These are phyloP conservation scores for Boletus coccyginus DNA, from an alignment of 768 basidiomycete genomes.

Conservation along the genomic window DNA sequence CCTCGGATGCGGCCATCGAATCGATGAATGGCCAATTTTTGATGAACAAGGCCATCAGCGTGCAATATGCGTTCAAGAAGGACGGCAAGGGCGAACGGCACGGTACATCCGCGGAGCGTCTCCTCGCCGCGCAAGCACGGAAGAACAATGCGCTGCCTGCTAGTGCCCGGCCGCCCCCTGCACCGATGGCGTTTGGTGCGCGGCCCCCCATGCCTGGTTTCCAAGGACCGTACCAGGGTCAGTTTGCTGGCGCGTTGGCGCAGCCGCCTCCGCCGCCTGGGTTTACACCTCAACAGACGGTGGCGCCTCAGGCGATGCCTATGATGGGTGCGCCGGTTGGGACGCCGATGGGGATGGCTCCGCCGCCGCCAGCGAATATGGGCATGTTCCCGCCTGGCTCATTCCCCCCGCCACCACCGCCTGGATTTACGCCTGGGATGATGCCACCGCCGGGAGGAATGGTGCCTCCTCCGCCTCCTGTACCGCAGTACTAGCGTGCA, in stretches of 20 bases:
- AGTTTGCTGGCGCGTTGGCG: slow-evolving; percentile 87
- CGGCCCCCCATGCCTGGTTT: slow-evolving; percentile 67
- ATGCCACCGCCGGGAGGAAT: slow-evolving; percentile 35
- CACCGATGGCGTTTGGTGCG: slow-evolving; percentile 68
- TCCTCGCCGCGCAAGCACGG: slow-evolving; percentile 91
- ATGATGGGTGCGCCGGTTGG: slow-evolving; percentile 34
- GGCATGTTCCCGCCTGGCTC: slow-evolving; percentile 44
- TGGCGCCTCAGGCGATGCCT: slow-evolving; percentile 45
- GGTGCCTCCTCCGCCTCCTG: slow-evolving; percentile 45
- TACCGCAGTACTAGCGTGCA: slow-evolving; percentile 30
- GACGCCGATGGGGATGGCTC: slow-evolving; percentile 36
- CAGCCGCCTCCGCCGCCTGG: slow-evolving; percentile 80
- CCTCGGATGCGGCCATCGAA: slow-evolving; percentile 94
- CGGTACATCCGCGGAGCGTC: slow-evolving; percentile 93
- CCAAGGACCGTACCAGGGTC: slow-evolving; percentile 82
- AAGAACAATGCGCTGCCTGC: slow-evolving; percentile 92
- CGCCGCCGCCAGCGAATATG: slow-evolving; percentile 34
- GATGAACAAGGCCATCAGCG: slow-evolving; percentile 96
- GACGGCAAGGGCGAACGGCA: slow-evolving; percentile 98
- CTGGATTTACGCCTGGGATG: slow-evolving; percentile 59
- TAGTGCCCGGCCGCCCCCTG: slow-evolving; percentile 69
- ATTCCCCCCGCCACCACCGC: slow-evolving; percentile 62
- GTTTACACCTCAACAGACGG: slow-evolving; percentile 70
- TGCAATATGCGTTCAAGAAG: slow-evolving; percentile 99
- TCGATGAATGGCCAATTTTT: slow-evolving; percentile 97